Conservation (phyloP, 1,139 yeast species). For the Candida sp. region DNA sequence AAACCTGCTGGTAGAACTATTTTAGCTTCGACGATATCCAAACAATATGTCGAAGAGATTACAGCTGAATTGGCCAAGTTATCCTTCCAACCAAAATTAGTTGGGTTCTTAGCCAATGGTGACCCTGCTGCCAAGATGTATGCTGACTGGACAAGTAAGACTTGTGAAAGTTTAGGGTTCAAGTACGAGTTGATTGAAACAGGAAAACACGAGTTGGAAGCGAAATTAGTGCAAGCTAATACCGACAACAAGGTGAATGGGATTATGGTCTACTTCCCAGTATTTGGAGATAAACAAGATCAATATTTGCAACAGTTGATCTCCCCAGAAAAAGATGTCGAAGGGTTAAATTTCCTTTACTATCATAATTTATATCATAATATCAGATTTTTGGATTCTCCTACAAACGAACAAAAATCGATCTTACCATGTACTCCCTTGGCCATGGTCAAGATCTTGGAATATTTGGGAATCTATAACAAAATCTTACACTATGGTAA, state of each 20-base stretch:
- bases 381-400: constrained; percentile 74
- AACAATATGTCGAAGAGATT: constrained; percentile 74
- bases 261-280: constrained; percentile 98
- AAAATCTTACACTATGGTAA: constrained; percentile 81
- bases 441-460: constrained; percentile 91
- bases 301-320: constrained; percentile 93
- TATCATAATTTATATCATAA: constrained; percentile 95
- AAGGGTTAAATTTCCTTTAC: constrained; percentile 87
- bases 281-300: constrained; percentile 92
- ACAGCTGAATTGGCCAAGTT: constrained; percentile 52
- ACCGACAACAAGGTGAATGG: constrained; percentile 77
- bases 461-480: constrained; percentile 86
- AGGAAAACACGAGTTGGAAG: constrained; percentile 81
- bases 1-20: constrained; percentile 73
- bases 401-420: constrained; percentile 66
- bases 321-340: constrained; percentile 86
- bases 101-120: constrained; percentile 85
- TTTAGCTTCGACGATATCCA: constrained; percentile 84
- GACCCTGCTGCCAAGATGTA: constrained; percentile 97
- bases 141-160: constrained; percentile 94
- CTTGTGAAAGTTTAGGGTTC: constrained; percentile 84
- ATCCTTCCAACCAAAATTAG: constrained; percentile 63
- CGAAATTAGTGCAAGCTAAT: constrained; percentile 78
- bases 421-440: constrained; percentile 95
- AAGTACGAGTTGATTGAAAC: constrained; percentile 72